Conservation (phyloP, 768 basidiomycete genomes). For the Trametes gibbosa region DNA sequence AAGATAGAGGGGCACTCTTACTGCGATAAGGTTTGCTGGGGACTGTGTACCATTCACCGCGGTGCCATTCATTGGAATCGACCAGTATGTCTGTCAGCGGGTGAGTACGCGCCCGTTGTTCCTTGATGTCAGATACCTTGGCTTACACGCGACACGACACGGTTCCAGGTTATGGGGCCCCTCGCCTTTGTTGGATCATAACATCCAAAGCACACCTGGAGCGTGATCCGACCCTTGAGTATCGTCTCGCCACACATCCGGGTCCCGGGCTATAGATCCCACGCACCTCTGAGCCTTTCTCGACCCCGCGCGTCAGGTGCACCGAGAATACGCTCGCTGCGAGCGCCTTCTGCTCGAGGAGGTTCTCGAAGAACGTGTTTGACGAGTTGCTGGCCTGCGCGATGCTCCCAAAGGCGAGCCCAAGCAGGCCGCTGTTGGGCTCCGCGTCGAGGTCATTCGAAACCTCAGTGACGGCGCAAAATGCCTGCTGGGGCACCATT, state of each 20-base stretch:
- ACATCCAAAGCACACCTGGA: constrained; percentile 43
- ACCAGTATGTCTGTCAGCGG: constrained; percentile 55
- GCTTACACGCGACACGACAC: constrained; percentile 35
- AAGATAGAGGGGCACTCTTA: constrained; percentile 26
- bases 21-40: constrained; percentile 35
- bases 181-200: constrained; percentile 37
- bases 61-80: constrained; percentile 47
- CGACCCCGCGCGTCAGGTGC: constrained; percentile 44
- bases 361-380: constrained; percentile 61
- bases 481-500: constrained; percentile 46
- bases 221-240: neutral
- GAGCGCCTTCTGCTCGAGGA: constrained; percentile 43
- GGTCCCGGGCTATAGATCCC: too few relatives aligned
- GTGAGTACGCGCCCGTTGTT: neutral
- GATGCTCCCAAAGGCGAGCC: constrained; percentile 61
- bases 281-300: constrained; percentile 48
- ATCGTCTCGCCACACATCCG: too few relatives aligned
- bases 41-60: constrained; percentile 30
- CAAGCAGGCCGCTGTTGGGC: constrained; percentile 58
- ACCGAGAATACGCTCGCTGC: constrained; percentile 53
- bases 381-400: constrained; percentile 33
- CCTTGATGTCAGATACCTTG: neutral
- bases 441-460: constrained; percentile 48
- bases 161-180: constrained; percentile 37
- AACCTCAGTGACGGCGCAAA: constrained; percentile 49